Evolutionary conservation across 352 stramenopile species (phyloP).

Genomic region (Globisporangium paddicum): DNA sequence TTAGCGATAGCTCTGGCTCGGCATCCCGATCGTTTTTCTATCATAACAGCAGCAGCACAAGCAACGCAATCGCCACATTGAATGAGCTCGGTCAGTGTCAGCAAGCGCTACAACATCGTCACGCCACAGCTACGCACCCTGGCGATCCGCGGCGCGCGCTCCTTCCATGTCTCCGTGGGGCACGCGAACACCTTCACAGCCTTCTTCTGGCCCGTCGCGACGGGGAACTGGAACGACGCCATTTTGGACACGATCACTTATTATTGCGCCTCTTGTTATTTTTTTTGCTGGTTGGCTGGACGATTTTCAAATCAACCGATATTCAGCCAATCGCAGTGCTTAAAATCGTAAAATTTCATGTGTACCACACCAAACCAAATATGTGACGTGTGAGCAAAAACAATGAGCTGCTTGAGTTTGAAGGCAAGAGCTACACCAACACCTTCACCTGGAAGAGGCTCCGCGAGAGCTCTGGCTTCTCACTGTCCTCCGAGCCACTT

Average conservation of each 20-base stretch:
- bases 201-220: conserved; percentile 75
- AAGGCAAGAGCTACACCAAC: conserved; percentile 39
- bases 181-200: conserved; percentile 74
- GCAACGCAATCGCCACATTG: not conserved
- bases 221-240: conserved; percentile 67
- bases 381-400: conserved; percentile 22
- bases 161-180: conserved; percentile 69
- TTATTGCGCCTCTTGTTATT: not conserved
- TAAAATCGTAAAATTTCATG: not conserved
- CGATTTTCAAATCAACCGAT: conserved; percentile 2
- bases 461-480: conserved; percentile 18
- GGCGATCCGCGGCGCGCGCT: conserved; percentile 22
- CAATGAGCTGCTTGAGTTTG: not conserved
- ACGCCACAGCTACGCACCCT: conserved; percentile 19
- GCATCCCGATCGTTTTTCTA: conserved; percentile 26
- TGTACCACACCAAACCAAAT: conserved; percentile 12
- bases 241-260: not conserved
- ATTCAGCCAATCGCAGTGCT: conserved; percentile 13
- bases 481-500: conserved; percentile 3
- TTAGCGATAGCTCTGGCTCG: conserved; percentile 37
- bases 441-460: conserved; percentile 70
- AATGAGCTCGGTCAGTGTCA: too few relatives aligned
- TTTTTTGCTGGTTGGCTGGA: conserved; percentile 13
- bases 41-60: conserved; percentile 8
- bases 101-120: not conserved